Conservation (phyloP, 2,329 filamentous ascomycete genomes). For the Fusarium vanettenii region DNA sequence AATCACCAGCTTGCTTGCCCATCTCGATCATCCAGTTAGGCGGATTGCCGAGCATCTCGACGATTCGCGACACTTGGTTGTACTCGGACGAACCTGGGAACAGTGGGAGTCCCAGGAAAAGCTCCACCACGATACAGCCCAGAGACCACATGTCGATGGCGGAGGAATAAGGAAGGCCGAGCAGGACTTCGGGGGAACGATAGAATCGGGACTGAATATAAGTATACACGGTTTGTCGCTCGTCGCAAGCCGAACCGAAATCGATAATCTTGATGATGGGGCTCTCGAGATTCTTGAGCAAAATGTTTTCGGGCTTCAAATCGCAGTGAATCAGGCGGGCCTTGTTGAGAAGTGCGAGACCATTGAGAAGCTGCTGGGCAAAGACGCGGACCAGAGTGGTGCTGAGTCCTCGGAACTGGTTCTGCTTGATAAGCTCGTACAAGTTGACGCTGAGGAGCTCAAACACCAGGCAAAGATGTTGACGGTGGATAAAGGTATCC, state of each 20-base stretch:
- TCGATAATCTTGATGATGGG: conserved; percentile 99
- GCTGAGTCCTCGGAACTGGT: conserved; percentile 96
- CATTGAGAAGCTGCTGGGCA: conserved; percentile 94
- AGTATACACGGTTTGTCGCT: conserved; percentile 97
- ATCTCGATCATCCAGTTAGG: conserved; percentile 99
- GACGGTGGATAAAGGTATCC: conserved; percentile 97
- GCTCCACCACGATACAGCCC: conserved; percentile 96
- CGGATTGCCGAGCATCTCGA: conserved; percentile 96
- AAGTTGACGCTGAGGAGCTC: conserved; percentile 97
- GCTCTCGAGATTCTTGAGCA: conserved; percentile 97
- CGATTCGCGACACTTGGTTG: conserved; percentile 96
- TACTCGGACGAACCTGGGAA: conserved; percentile 99
- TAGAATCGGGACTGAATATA: conserved; percentile 99
- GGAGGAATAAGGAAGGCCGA: conserved; percentile 97
- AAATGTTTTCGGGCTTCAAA: conserved; percentile 96
- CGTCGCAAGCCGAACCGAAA: conserved; percentile 98
- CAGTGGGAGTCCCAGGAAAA: conserved; percentile 92
- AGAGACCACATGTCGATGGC: conserved; percentile 99
- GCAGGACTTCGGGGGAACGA: conserved; percentile 91
- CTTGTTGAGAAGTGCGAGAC: conserved; percentile 92
- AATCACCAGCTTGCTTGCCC: conserved; percentile 97
- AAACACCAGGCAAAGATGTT: conserved; percentile 96
- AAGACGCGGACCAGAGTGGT: conserved; percentile 98
- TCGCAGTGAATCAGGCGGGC: conserved; percentile 98
- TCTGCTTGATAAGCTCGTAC: conserved; percentile 99